Evolutionary conservation across 345 rosid species (phyloP), one percentile per base, ranked within the genome.

Genomic region (Hypericum perforatum): DNA sequence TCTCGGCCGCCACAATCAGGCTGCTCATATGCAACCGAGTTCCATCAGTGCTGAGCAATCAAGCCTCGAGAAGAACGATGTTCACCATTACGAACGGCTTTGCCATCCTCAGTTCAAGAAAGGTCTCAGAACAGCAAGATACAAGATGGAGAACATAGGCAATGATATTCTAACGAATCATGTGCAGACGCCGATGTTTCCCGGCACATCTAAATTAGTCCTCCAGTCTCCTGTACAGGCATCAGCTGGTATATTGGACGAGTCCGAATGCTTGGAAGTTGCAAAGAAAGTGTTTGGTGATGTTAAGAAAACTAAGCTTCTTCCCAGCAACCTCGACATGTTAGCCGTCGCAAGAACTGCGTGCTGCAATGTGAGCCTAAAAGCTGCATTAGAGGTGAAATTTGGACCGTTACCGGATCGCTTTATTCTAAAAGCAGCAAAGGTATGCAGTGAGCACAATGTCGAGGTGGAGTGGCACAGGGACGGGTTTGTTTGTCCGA

Each of bases 1-100:
- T 81, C 94, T 88, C 40, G 99, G 99, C 32, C 89, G 97, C 50
- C 99, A 94, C 76, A 97, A 94, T 78, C 99, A 94, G 74, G 97
- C 97, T 37, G 95, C 89, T 64, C 99, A 94, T 70, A 86, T 86
- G 97, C 95, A 72, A 47, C 71, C 84, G 6, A 73, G 69, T 63
- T 60, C 71, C 53, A 72, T 69, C 44, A 76, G 69, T 62, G 32
- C 32, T 22, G 32, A 22, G 2, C 32, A 22, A 4, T 71, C 94
- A 61, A 84, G 76, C 9, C 82, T 74, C 37, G 71, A 73, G 16
- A 89, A 80, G 82, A 82, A 67, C 69, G 94, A 94, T 6, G 56
- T 82, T 58, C 83, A 84, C 13, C 74, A 78, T 63, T 78, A 73
- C 60, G 74, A 95, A 63, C 86, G 96, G 71, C 84, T 84, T 62